These are phyloP conservation scores for Pyrenopolyporus hunteri DNA, from an alignment of 495 filamentous ascomycete genomes.

Conservation along the genomic window DNA sequence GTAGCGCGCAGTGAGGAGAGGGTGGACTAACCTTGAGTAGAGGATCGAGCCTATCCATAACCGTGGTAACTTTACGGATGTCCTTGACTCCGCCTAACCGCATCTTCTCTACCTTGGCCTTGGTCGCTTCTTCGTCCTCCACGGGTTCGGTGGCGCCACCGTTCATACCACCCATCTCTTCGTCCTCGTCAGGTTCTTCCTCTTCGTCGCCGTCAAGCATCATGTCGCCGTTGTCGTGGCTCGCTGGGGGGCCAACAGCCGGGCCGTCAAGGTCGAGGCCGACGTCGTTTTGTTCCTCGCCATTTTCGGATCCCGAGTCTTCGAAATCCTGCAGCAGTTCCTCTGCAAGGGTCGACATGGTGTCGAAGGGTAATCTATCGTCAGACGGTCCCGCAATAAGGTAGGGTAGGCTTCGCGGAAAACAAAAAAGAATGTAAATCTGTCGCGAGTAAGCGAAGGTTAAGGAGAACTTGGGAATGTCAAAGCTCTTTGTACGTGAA, in stretches of 20 bases:
- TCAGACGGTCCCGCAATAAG: not conserved
- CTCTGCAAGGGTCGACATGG: constrained; percentile 79
- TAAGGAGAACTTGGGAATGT: not conserved
- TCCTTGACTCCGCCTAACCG: constrained; percentile 72
- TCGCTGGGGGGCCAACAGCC: constrained; percentile 35
- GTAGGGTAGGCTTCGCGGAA: not conserved
- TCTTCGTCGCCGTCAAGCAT: constrained; percentile 54
- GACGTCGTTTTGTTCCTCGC: constrained; percentile 58
- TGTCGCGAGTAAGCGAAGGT: not conserved
- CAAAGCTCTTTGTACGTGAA: constrained; percentile 8
- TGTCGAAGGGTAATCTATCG: constrained; percentile 23
- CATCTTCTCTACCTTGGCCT: constrained; percentile 80
- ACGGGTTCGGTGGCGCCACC: constrained; percentile 49
- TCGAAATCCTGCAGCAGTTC: constrained; percentile 92
- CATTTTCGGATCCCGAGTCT: constrained; percentile 67
- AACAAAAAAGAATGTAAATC: not conserved
- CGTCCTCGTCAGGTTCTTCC: constrained; percentile 57
- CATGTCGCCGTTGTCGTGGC: constrained; percentile 43
- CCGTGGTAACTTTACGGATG: constrained; percentile 71
- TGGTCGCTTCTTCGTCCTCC: constrained; percentile 71
- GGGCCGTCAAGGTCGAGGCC: constrained; percentile 42
- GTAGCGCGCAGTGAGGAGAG: constrained; percentile 17
- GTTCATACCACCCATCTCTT: constrained; percentile 59
- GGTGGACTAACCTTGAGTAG: constrained; percentile 72
- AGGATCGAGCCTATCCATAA: constrained; percentile 79